Evolutionary conservation across 2,329 filamentous ascomycete genomes (phyloP).

Genomic region (Lomentospora prolificans): DNA sequence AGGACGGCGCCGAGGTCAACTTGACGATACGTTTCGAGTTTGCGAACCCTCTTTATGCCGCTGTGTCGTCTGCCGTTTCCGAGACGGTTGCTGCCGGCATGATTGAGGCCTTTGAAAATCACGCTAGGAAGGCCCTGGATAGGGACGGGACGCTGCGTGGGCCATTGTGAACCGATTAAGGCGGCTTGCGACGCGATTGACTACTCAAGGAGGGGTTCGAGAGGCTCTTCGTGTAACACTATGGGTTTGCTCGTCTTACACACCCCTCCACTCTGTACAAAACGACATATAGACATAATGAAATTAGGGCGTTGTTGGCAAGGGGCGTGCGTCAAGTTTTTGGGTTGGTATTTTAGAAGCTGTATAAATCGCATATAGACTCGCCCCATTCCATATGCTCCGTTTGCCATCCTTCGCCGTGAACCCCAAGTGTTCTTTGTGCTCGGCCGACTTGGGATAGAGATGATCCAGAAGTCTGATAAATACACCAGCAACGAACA

Average conservation of each 20-base stretch:
- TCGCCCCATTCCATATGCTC: too few relatives aligned
- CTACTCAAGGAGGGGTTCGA: too few relatives aligned
- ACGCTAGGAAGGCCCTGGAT: constrained; percentile 52
- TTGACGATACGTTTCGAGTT: constrained; percentile 76
- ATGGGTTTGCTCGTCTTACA: background rate
- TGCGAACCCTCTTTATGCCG: constrained; percentile 76
- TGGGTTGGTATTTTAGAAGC: too few relatives aligned
- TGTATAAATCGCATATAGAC: too few relatives aligned
- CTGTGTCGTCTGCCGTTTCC: constrained; percentile 70
- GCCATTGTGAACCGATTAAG: background rate
- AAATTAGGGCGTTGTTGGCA: background rate
- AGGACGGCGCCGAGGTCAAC: constrained; percentile 54
- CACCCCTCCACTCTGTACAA: constrained; percentile 2
- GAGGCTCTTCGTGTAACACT: background rate
- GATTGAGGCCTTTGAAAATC: constrained; percentile 86
- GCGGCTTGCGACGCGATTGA: too few relatives aligned
- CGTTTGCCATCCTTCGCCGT: too few relatives aligned
- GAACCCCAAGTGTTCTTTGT: too few relatives aligned
- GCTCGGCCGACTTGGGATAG: too few relatives aligned
- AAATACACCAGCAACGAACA: too few relatives aligned
- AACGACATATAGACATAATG: background rate
- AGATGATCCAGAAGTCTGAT: too few relatives aligned
- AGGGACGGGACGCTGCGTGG: constrained; percentile 7
- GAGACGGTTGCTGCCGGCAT: constrained; percentile 78
- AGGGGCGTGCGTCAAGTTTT: too few relatives aligned